Base-by-base conservation (phyloP, 805 yeast species). In the Lachancea meyersii region DNA sequence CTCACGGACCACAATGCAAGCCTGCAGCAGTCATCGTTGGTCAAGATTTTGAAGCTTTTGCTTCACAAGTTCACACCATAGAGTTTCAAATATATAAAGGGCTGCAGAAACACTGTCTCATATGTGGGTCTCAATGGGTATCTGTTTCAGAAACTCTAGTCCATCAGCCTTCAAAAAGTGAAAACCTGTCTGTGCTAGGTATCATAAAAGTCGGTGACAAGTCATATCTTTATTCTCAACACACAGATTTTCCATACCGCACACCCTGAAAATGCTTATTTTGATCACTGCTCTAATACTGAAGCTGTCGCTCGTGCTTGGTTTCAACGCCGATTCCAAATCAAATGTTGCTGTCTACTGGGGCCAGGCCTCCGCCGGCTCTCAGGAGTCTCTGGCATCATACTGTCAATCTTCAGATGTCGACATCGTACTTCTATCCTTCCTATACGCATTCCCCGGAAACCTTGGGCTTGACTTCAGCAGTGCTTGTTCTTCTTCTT, bases 291-390 rank as follows among this genome's bases (percentile, higher is more conserved):
- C 35, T 10, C 30, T 34, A 10, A 30, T 40, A 9, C 6, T 31
- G 30, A 30, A 22, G 22, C 21, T 38, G 30, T 27, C 35, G n/a
- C 19, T 28, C 21, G 41, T 31, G 21, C 28, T 31, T 10, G 62
- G 67, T 13, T 68, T 67, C 43, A 61, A 65, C 40, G 53, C 70
- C 8, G 43, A 60, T 14, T 61, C 79, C 27, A 69, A 73, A 36
- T 56, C 70, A 24, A 83, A 85, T 50, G 76, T 86, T 30, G 96
- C 82, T 18, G 71, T 84, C 6, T 87, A 87, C 65, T 87, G 96
- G 96, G 96, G 96, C 41, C 95, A 87, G 64, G 76, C 77, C 53
- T 78, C 91, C 13, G 80, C 75, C n/a, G 86, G 86, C 6, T 57
- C 70, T 9, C 80, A 76, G 52, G 64, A 67, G 43, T 48, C 58